Evolutionary conservation across 805 yeast species (phyloP), one percentile per base, ranked within the genome.

Genomic region (Saccharomycopsis sp.): DNA sequence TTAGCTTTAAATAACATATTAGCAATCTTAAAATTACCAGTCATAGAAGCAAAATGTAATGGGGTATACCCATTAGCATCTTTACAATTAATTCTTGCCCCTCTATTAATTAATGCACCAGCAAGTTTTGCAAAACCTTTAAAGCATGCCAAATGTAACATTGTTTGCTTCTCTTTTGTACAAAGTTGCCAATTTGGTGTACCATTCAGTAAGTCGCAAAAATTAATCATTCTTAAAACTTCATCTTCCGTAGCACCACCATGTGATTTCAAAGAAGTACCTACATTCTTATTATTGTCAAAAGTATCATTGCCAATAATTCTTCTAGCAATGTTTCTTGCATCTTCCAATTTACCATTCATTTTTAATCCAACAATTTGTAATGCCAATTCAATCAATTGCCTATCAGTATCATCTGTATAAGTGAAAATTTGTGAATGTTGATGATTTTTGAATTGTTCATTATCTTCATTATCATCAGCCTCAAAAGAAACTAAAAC

Each of bases 311-410:
- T 72, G 9, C 93, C 94, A 43, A 90, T 88, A 53, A 93, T 87
- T 52, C 95, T 71, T 61, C 83, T 82, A 1, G 97, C 97, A 55
- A 93, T 85, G 58, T 87, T 88, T 54, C 85, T 78, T 1, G 97
- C 97, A 62, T 90, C 97, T 59, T 93, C 97, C 47, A 93, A 67
- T 56, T 82, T 81, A 47, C 97, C 98, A 58, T 87, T 89, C 96
- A 90, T 88, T 65, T 90, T 90, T 63, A 89, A 70, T 1, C 98
- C 98, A 33, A 93, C 96, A 55, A 93, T 93, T 59, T 93, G 97
- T 55, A 93, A 70, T 1, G 98, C 98, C 51, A 93, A 70, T 64
- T 93, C 98, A 59, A 90, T 85, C 59, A 93, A 72, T 62, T 90
- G 96, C 53, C 93, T 75, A 63, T 93, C 98, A 7, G 96, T 85